Base-by-base conservation (phyloP, 306 rosid species). In the Dryas octopetala region DNA sequence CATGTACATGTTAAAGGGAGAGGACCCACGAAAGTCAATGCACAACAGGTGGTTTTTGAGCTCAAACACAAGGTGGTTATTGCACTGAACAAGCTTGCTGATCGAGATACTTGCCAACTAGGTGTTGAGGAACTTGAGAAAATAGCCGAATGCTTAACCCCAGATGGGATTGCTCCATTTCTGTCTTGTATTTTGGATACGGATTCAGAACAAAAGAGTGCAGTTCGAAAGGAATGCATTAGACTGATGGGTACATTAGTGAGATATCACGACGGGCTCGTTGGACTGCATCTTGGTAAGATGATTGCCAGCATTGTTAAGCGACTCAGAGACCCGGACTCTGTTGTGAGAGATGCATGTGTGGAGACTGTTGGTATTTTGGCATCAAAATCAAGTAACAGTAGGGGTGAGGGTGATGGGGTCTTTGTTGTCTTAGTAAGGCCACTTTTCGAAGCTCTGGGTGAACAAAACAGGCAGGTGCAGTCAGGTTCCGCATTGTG, bases 401-500 rank as follows among this genome's bases (percentile, higher is more conserved):
- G 3, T 48, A 68, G 45, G 12, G 81, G 44, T 13, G 83, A 82
- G 44, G 70, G 66, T 26, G 82, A 81, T 11, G 86, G 83, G 54
- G 82, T 85, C 43, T 89, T 93, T 76, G 72, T 91, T 43, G 68
- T 77, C 8, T 50, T 93, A 2, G 93, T 85, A 1, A 86, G 84
- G 72, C 96, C 97, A 0, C 81, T 93, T 49, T 91, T 93, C 15
- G 93, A 93, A 58, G 89, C 96, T 28, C 81, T 93, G 28, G 97
- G 96, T 1, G 97, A 93, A 74, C 98, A 93, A 47, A 89, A 89
- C 57, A 91, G 79, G 90, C 91, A 91, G 69, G 81, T 91, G 59
- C 98, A 93, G 79, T 70, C 82, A 3, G 84, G 88, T 69, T 85
- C 97, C 0, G 96, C 97, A 3, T 73, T 85, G 47, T 93, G 91